Evolutionary conservation across 2,329 filamentous ascomycete genomes (phyloP), one percentile per base, ranked within the genome.

Genomic region (Ramichloridium luteum): DNA sequence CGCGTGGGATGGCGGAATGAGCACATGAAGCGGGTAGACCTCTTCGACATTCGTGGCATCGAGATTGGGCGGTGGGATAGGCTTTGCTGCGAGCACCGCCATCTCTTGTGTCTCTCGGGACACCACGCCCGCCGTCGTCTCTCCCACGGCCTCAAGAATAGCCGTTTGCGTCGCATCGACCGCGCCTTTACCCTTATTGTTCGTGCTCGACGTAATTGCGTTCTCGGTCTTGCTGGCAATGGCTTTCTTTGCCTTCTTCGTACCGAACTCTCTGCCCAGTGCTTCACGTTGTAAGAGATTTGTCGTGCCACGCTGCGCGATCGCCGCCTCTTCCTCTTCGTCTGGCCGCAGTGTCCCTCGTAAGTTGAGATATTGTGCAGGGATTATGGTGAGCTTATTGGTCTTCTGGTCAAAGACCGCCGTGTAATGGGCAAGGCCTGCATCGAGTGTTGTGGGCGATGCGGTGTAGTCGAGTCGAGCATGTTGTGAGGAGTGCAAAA

Each of bases 231-330:
- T 66, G 34, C 76, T 70, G 16, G 68, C 65, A 44, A 90, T 74
- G 1, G 74, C 78, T 60, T 86, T 88, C 65, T 77, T 80, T 13
- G 82, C 79, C 59, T 86, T 88, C 62, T 82, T 85, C 15, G 81
- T 88, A 54, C 83, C 83, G 49, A 92, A 92, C 17, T 78, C 74
- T 46, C 80, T 69, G 25, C 80, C 80, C 9, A 92, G 72, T 2
- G 77, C 72, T 45, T 74, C 77, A 45, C 72, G 72, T 50, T 71
- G 70, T n/a, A 8, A 8, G 8, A n/a, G 8, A 23, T n/a, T n/a
- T 8, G 20, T 23, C 20, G n/a, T 23, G n/a, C 20, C 20, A 23
- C 20, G 20, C 16, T 77, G 70, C 46, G 68, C 60, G 48, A 68
- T 69, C n/a, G 46, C 50, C 14, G 43, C 40, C 12, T 56, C 35